Conservation (phyloP, 1,139 yeast genomes). For the Yamadazyma siamensis region DNA sequence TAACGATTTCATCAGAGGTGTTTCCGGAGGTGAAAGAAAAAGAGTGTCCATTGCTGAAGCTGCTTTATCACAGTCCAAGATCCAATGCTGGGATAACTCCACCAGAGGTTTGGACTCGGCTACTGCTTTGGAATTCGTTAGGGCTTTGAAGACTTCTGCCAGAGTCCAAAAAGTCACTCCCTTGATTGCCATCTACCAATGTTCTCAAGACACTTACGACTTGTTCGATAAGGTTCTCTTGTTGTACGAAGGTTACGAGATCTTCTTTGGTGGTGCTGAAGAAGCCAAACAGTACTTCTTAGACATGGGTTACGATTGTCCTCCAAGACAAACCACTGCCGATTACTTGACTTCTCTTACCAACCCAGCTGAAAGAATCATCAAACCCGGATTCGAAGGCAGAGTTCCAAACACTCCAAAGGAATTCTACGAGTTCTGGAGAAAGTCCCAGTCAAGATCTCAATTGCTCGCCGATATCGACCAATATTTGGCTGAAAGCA, state of each 20-base stretch:
- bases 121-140: constrained; percentile 64
- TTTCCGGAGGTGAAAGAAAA: constrained; percentile 47
- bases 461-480: constrained; percentile 31
- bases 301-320: constrained; percentile 55
- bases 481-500: constrained; percentile 18
- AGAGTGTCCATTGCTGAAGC: constrained; percentile 47
- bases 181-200: constrained; percentile 62
- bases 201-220: constrained; percentile 62
- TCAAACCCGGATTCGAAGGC: constrained; percentile 50
- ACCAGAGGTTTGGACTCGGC: constrained; percentile 77
- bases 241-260: constrained; percentile 75
- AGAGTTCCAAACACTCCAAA: constrained; percentile 65
- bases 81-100: constrained; percentile 75
- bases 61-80: constrained; percentile 34
- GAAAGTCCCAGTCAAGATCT: constrained; percentile 47
- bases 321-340: constrained; percentile 76
- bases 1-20: constrained; percentile 38
- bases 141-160: constrained; percentile 60
- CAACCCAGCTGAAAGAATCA: constrained; percentile 48
- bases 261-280: constrained; percentile 63
- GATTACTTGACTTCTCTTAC: constrained; percentile 66
- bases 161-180: constrained; percentile 54
- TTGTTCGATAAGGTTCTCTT: constrained; percentile 73
- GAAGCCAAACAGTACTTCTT: constrained; percentile 43
- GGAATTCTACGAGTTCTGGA: constrained; percentile 69